Percentiles rank a stretch among this genome's conserved stretches.
These are phyloP conservation scores for Neophaeococcomyces aloes DNA, from an alignment of 2,329 filamentous ascomycete species.

Conservation along the genomic window DNA sequence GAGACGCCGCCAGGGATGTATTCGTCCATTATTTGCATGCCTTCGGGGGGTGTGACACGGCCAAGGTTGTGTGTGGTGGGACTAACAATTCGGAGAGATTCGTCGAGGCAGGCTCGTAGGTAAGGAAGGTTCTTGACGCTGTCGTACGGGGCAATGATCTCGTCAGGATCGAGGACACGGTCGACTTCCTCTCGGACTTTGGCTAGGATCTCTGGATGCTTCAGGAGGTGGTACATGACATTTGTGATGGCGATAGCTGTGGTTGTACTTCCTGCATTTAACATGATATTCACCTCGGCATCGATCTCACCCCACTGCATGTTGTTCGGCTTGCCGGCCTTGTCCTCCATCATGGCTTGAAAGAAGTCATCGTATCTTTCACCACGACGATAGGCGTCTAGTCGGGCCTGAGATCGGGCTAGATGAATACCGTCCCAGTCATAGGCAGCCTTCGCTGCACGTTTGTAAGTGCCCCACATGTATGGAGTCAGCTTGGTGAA, in stretches of 20 bases:
- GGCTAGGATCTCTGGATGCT: conserved; percentile 30
- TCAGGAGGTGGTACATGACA: conserved; percentile 42
- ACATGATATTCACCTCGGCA: conserved; percentile 20
- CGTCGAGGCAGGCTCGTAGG: conserved; percentile 43
- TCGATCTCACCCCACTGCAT: conserved; percentile 29
- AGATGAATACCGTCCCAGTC: conserved; percentile 38
- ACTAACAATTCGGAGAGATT: conserved; percentile 37
- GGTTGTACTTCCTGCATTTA: conserved; percentile 17
- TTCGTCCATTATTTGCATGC: conserved; percentile 34
- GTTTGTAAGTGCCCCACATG: conserved; percentile 12
- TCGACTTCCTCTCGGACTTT: conserved; percentile 33
- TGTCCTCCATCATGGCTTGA: conserved; percentile 40
- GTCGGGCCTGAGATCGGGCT: conserved; percentile 33
- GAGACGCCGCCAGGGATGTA: conserved; percentile 37
- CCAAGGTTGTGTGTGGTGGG: conserved; percentile 36
- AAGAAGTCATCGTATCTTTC: conserved; percentile 49
- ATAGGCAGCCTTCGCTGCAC: background rate
- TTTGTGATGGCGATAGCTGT: conserved; percentile 21
- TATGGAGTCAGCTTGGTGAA: conserved; percentile 3
- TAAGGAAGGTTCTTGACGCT: conserved; percentile 44
- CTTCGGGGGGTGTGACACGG: conserved; percentile 38
- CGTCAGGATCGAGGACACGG: conserved; percentile 31
- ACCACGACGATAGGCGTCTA: conserved; percentile 38
- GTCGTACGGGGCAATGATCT: conserved; percentile 40
- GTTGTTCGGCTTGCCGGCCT: conserved; percentile 29